Evolutionary conservation across 2,329 filamentous ascomycete species (phyloP).

Genomic region (Gaeumannomyces tritici): DNA sequence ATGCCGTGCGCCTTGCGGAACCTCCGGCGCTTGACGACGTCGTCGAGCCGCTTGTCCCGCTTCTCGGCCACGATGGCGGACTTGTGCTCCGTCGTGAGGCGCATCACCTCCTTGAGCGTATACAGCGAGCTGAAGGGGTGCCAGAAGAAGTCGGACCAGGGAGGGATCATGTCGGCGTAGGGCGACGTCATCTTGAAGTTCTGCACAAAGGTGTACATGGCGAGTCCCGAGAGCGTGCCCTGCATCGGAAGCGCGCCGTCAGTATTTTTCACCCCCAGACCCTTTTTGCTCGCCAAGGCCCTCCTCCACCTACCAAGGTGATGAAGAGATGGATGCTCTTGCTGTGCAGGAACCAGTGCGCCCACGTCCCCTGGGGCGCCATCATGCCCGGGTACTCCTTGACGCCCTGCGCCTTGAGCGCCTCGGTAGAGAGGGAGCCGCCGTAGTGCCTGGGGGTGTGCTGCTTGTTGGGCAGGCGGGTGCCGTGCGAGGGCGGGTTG

Average conservation of each 20-base stretch:
- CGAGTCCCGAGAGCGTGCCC: conserved; percentile 61
- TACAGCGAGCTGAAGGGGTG: conserved; percentile 60
- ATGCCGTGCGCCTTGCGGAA: conserved; percentile 82
- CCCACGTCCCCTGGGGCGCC: conserved; percentile 71
- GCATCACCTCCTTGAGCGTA: conserved; percentile 62
- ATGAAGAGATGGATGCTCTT: conserved; percentile 70
- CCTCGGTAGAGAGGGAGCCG: conserved; percentile 55
- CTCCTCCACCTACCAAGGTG: conserved; percentile 54
- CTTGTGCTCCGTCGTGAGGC: conserved; percentile 65
- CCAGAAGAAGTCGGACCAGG: conserved; percentile 55
- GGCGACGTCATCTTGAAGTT: conserved; percentile 75
- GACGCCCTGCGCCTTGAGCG: conserved; percentile 54
- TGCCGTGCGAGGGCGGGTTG: conserved; percentile 82
- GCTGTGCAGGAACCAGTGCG: conserved; percentile 78
- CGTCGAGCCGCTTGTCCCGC: conserved; percentile 66
- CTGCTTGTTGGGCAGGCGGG: conserved; percentile 50
- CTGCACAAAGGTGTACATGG: conserved; percentile 61
- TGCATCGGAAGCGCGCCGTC: conserved; percentile 14
- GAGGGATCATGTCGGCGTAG: conserved; percentile 69
- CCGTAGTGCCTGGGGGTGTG: conserved; percentile 55
- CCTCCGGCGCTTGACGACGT: conserved; percentile 76
- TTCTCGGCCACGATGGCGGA: conserved; percentile 60
- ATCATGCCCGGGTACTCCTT: conserved; percentile 84
- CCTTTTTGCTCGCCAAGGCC: background rate
- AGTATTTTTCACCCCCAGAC: background rate